A percentile compares a stretch with the other conserved stretches of the same genome.
phyloP scores from a whole-genome alignment of 2,329 filamentous ascomycete genomes.

The Exophiala aquamarina region DNA sequence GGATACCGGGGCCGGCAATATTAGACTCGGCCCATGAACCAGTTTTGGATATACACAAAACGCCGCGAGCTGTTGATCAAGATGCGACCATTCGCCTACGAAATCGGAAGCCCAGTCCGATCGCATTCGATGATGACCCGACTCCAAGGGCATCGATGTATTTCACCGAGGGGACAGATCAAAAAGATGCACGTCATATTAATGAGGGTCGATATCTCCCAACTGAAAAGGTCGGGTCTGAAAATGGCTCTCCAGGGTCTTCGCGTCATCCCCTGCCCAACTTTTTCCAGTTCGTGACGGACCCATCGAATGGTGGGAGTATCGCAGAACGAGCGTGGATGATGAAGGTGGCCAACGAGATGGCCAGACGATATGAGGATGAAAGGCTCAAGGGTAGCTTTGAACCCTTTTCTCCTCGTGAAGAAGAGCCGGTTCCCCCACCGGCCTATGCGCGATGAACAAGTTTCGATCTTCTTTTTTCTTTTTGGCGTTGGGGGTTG shows the following conservation, averaged over 20 bases:
- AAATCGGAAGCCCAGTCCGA: slow-evolving; percentile 13
- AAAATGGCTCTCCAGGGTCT: slow-evolving; percentile 4
- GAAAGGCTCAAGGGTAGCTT: slow-evolving; percentile 59
- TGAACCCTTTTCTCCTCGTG: slow-evolving; percentile 22
- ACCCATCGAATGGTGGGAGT: slow-evolving; percentile 33
- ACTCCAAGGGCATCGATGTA: slow-evolving; percentile 27
- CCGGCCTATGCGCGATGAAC: slow-evolving; percentile 46
- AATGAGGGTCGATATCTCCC: slow-evolving; percentile 35
- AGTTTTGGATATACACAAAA: slow-evolving; percentile 4
- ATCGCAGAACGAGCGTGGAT: slow-evolving; percentile 50
- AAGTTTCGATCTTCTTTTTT: neutral
- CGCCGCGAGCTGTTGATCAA: slow-evolving; percentile 11
- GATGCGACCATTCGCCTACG: slow-evolving; percentile 24
- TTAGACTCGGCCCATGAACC: slow-evolving; percentile 5
- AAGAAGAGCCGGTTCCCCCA: slow-evolving; percentile 40
- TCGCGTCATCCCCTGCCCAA: slow-evolving; percentile 34
- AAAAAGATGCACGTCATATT: neutral
- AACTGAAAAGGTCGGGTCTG: slow-evolving; percentile 7
- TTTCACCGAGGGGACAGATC: slow-evolving; percentile 9
- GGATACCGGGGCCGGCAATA: slow-evolving; percentile 6
- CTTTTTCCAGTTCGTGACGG: slow-evolving; percentile 36
- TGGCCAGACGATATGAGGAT: slow-evolving; percentile 79
- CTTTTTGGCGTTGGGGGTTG: neutral
- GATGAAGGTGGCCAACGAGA: slow-evolving; percentile 82
- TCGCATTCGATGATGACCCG: slow-evolving; percentile 17